Base-by-base conservation (phyloP, 106 monocot species). In the Posidonia australis region DNA sequence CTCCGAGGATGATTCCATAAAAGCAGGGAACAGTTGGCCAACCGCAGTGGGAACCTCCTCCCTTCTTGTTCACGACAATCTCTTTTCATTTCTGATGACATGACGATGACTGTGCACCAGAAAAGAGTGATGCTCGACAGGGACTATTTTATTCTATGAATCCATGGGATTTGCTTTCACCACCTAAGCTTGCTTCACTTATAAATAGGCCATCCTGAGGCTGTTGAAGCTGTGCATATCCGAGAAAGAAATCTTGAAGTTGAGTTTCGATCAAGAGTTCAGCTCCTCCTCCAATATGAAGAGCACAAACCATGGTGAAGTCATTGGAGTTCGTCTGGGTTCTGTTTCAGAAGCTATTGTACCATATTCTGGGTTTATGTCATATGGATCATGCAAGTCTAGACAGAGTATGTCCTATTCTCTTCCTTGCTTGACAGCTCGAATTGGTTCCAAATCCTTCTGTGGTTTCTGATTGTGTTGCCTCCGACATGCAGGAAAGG, bases 311-410 rank as follows among this genome's bases (percentile, higher is more conserved):
- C n/a, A 62, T 36, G 42, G 22, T 62, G 41, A 22, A 42, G 61
- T 43, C 41, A 19, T 62, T 21, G 61, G 41, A 17, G 10, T 62
- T 17, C 61, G 41, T 10, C 12, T 42, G 36, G 42, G 16, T 62
- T 36, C 7, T 62, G 23, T 62, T 22, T 62, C 42, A 5, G 18
- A 43, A 62, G 42, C 61, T 20, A 43, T 62, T 20, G 61, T 62
- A 43, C 41, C 36, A 43, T 42, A n/a, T 62, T 42, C 41, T 19
- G 21, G 61, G 5, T 62, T 29, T 2, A 62, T 13, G n/a, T 62
- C 61, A n/a, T 62, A 42, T 20, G 61, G 61, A 62, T 22, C 42
- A 9, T 43, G 61, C 43, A 36, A 62, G 43, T 42, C 42, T n/a
- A 62, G 30, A 13, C 61, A 62, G 17, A 62, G 61, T 62, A 62